Percentiles rank a stretch among this genome's conserved stretches.
Conservation (phyloP, 768 basidiomycete genomes). For the Serendipita sp. region DNA sequence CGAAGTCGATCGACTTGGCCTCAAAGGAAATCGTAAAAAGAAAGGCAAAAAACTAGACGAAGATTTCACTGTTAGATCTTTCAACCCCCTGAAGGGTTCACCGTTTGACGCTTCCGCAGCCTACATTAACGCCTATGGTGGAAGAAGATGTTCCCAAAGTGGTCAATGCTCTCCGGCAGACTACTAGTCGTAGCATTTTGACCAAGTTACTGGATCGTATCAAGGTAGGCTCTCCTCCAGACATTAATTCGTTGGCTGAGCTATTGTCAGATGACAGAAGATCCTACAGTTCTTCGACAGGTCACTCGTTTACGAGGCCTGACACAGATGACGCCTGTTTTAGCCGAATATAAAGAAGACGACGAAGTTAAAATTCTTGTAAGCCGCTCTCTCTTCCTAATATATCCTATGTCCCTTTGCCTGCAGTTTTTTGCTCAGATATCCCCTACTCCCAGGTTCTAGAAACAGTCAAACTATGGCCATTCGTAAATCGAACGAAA, state of each 20-base stretch:
- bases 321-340: slow-evolving; percentile 75
- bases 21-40: slow-evolving; percentile 81
- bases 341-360: slow-evolving; percentile 62
- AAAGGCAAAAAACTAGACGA: slow-evolving; percentile 87
- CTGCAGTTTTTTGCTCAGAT: no score
- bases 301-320: slow-evolving; percentile 88
- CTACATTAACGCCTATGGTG: slow-evolving; percentile 55
- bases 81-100: not conserved
- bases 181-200: slow-evolving; percentile 65
- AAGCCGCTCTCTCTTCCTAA: not conserved
- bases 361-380: slow-evolving; percentile 54
- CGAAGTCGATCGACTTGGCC: slow-evolving; percentile 62
- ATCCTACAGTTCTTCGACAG: slow-evolving; percentile 58
- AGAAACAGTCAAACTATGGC: slow-evolving; percentile 38
- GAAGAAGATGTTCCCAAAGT: slow-evolving; percentile 80
- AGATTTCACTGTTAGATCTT: slow-evolving; percentile 58
- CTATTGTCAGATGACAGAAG: slow-evolving; percentile 57
- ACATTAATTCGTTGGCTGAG: not conserved
- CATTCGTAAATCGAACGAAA: slow-evolving; percentile 73
- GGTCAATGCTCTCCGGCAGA: slow-evolving; percentile 79
- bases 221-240: slow-evolving; percentile 31
- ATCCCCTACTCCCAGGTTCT: slow-evolving; percentile 18
- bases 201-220: slow-evolving; percentile 72
- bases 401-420: slow-evolving; percentile 16
- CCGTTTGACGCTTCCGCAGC: slow-evolving; percentile 28